Percentiles rank a stretch among this genome's conserved stretches.
Evolutionary conservation across 2,329 filamentous ascomycete species (phyloP).

Genomic region (Hypoxylon sp.): DNA sequence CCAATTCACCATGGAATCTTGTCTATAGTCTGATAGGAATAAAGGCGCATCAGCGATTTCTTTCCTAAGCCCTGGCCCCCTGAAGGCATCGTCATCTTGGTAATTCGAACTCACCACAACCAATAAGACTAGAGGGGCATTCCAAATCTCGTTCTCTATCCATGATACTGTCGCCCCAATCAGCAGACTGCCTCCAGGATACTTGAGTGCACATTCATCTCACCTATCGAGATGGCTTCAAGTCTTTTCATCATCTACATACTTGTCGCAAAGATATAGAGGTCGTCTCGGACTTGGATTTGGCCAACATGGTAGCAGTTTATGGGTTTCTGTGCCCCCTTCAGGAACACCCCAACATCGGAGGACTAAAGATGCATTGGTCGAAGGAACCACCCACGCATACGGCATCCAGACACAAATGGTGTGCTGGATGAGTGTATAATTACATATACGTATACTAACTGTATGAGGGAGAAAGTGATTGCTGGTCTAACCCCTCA

Average conservation of each 20-base stretch:
- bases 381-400: neutral
- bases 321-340: neutral
- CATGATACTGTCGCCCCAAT: neutral
- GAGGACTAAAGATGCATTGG: neutral
- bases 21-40: neutral
- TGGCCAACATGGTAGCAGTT: neutral
- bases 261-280: no score
- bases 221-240: neutral
- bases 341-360: neutral
- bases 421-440: neutral
- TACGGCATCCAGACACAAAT: neutral
- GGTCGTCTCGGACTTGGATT: neutral
- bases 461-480: neutral
- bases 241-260: no score
- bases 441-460: neutral
- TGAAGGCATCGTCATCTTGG: neutral
- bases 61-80: neutral
- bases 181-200: neutral
- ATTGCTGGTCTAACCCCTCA: conserved; percentile 20
- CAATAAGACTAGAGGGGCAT: neutral
- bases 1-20: neutral
- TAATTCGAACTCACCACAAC: neutral
- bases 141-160: neutral
- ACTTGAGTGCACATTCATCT: neutral
- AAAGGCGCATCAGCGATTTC: neutral